Evolutionary conservation across 805 yeast genomes (phyloP).

Genomic region (Candida orba): DNA sequence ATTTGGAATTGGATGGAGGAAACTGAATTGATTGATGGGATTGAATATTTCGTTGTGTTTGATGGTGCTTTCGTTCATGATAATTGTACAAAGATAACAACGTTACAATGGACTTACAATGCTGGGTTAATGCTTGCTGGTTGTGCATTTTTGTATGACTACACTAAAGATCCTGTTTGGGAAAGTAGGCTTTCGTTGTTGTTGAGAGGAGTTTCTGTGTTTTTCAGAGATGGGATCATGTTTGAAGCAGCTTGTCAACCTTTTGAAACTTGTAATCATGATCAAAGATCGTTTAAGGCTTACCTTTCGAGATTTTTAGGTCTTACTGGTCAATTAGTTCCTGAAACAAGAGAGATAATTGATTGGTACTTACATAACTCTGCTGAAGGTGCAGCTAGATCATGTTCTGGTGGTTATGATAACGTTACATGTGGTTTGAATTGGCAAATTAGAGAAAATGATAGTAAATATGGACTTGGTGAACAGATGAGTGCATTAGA

Average conservation of each 20-base stretch:
- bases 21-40: conserved; percentile 30
- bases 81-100: conserved; percentile 56
- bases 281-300: conserved; percentile 91
- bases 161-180: conserved; percentile 66
- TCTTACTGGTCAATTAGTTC: conserved; percentile 63
- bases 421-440: conserved; percentile 83
- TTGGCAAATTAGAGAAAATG: conserved; percentile 70
- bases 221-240: conserved; percentile 52
- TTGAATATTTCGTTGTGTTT: conserved; percentile 34
- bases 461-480: conserved; percentile 74
- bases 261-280: conserved; percentile 57
- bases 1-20: conserved; percentile 77
- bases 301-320: conserved; percentile 71
- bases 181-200: conserved; percentile 47
- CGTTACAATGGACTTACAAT: conserved; percentile 79
- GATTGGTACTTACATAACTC: conserved; percentile 35
- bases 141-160: conserved; percentile 70
- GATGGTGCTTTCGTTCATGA: conserved; percentile 58
- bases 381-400: conserved; percentile 66
- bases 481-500: conserved; percentile 89
- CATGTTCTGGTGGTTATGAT: conserved; percentile 85
- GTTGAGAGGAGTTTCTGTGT: conserved; percentile 46
- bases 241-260: conserved; percentile 83
- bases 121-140: conserved; percentile 77
- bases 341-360: conserved; percentile 33